Base-by-base conservation (phyloP, 139 green algal species). In the Micractinium sp. region DNA sequence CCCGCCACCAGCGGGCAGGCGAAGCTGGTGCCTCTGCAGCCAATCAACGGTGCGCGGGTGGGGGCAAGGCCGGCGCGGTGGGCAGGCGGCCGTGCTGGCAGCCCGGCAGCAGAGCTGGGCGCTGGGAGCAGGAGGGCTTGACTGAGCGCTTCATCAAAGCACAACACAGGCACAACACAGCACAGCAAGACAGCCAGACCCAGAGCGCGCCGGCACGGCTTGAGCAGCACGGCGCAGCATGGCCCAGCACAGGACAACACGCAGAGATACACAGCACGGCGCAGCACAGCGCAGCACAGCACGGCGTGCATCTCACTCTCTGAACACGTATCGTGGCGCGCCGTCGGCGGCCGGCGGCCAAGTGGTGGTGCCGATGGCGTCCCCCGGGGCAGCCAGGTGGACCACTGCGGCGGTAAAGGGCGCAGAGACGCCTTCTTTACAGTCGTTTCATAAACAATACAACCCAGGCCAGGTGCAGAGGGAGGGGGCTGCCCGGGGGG, bases 21-120 rank as follows among this genome's bases (percentile, higher is more conserved):
- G 56, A 80, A 87, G 66, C 82, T 87, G 82, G 82, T 87, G 66
- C 82, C 82, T 2, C 82, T 87, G 82, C n/a, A n/a, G n/a, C n/a
- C n/a, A n/a, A n/a, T n/a, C n/a, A n/a, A n/a, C n/a, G n/a, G n/a
- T n/a, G n/a, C n/a, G n/a, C n/a, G n/a, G n/a, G n/a, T n/a, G n/a
- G n/a, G n/a, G n/a, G n/a, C n/a, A n/a, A n/a, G n/a, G n/a, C n/a
- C n/a, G n/a, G n/a, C n/a, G n/a, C n/a, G n/a, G n/a, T n/a, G n/a
- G n/a, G n/a, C n/a, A n/a, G n/a, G n/a, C n/a, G n/a, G n/a, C 38
- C 13, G 15, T 9, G 75, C 9, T 15, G 12, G 15, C 23, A 23
- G 38, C 12, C 14, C 25, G 41, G 27, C 1, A 38, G 23, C 9
- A 31, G 25, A 12, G 79, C 0, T 20, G 23, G 22, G 27, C 38